Evolutionary conservation across 139 green algal genomes (phyloP).

Genomic region (Coccomyxa sp.): DNA sequence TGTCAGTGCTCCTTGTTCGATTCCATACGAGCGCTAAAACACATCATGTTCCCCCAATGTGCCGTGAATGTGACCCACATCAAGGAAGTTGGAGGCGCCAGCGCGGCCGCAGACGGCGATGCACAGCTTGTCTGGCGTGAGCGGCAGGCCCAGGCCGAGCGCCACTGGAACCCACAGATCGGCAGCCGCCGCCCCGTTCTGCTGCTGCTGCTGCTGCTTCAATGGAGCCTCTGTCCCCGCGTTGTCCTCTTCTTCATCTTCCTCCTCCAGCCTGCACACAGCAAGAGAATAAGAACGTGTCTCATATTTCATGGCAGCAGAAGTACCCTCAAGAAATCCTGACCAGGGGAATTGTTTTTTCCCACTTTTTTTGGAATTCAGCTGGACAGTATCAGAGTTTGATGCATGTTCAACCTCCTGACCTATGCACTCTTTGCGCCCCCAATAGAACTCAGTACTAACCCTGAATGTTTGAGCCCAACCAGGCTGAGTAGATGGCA

Average conservation of each 20-base stretch:
- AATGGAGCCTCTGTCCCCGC: background rate
- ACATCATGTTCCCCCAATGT: background rate
- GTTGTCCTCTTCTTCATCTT: background rate
- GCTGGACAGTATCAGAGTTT: too few species aligned
- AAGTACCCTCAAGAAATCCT: too few species aligned
- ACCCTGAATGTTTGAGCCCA: too few species aligned
- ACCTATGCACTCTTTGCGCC: too few species aligned
- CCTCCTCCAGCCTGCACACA: background rate
- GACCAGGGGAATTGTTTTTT: too few species aligned
- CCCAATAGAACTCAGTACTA: too few species aligned
- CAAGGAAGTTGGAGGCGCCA: background rate
- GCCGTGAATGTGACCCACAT: background rate
- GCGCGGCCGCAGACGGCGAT: constrained; percentile 44
- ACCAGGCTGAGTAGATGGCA: too few species aligned
- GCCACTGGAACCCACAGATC: constrained; percentile 64
- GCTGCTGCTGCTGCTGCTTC: background rate
- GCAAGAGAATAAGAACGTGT: background rate
- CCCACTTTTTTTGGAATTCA: too few species aligned
- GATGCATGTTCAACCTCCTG: too few species aligned
- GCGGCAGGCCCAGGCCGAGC: constrained; percentile 67
- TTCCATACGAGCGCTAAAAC: background rate
- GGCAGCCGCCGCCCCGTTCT: background rate
- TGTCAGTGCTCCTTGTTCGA: too few species aligned
- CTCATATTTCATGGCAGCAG: too few species aligned
- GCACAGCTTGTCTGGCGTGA: constrained; percentile 65